Evolutionary conservation across 2,329 filamentous ascomycete species (phyloP).

Genomic region (Penicillium verrucosum): DNA sequence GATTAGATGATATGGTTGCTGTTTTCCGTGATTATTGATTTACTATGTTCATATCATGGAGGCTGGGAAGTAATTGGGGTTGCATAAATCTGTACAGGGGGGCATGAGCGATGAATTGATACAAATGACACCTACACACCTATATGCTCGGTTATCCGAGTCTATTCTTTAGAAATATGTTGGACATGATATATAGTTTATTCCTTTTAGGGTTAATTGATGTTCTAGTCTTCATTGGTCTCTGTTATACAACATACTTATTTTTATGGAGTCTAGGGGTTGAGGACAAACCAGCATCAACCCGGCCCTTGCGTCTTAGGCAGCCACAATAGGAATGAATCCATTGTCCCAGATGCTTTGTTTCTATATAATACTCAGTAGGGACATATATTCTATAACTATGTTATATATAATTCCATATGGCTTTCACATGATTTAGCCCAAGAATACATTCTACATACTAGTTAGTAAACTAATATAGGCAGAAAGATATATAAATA

Average conservation of each 20-base stretch:
- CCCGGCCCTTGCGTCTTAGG: neutral
- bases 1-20: conserved; percentile 80
- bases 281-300: no score
- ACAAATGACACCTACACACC: neutral
- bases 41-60: neutral
- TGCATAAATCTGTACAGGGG: conserved; percentile 8
- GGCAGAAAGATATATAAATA: neutral
- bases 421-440: no score
- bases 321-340: neutral
- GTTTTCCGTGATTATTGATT: conserved; percentile 73
- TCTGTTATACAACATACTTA: neutral
- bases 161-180: neutral
- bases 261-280: neutral
- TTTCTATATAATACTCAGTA: neutral
- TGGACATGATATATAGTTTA: neutral
- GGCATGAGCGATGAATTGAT: conserved; percentile 6
- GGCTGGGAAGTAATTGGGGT: neutral
- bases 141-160: neutral
- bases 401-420: no score
- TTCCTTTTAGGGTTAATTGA: neutral
- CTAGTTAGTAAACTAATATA: neutral
- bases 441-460: neutral
- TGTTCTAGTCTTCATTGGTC: no score
- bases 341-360: neutral
- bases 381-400: no score